Percentiles rank a stretch among this genome's conserved stretches.
Conservation (phyloP, 2,329 filamentous ascomycete genomes). For the Epichloe glyceriae region DNA sequence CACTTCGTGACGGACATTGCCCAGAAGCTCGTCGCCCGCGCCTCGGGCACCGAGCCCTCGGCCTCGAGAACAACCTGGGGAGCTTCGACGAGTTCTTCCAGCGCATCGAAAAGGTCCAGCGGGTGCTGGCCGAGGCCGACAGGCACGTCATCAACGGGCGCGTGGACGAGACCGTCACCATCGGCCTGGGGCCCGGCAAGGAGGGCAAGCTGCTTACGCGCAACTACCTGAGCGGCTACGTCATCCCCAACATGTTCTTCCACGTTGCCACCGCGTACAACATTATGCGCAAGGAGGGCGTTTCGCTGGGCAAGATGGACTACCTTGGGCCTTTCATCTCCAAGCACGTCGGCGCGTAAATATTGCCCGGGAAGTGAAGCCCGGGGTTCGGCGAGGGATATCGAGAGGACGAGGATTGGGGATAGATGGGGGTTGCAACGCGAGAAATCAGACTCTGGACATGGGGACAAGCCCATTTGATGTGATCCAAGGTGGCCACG, state of each 20-base stretch:
- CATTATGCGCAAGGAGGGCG: constrained; percentile 48
- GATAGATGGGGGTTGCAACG: too few species aligned
- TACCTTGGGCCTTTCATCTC: constrained; percentile 28
- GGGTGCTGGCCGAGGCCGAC: constrained; percentile 20
- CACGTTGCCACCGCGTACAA: constrained; percentile 46
- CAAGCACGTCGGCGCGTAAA: not conserved
- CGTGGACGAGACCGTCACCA: constrained; percentile 14
- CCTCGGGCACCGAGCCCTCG: constrained; percentile 18
- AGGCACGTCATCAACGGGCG: constrained; percentile 20
- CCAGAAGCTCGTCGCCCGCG: constrained; percentile 21
- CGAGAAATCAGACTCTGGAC: too few species aligned
- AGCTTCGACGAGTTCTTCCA: constrained; percentile 22
- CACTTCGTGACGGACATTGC: constrained; percentile 17
- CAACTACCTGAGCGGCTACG: constrained; percentile 35
- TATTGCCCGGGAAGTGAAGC: too few species aligned
- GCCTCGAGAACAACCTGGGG: constrained; percentile 16
- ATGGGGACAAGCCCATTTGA: too few species aligned
- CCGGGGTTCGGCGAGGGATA: too few species aligned
- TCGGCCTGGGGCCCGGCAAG: constrained; percentile 19
- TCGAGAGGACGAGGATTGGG: too few species aligned
- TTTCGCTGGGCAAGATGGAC: constrained; percentile 47
- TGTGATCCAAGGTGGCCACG: too few species aligned
- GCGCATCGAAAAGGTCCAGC: constrained; percentile 20
- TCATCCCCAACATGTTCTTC: constrained; percentile 51
- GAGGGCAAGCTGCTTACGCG: constrained; percentile 12